Evolutionary conservation across 768 basidiomycete species (phyloP).

Genomic region (Macrolepiota fuliginosa): DNA sequence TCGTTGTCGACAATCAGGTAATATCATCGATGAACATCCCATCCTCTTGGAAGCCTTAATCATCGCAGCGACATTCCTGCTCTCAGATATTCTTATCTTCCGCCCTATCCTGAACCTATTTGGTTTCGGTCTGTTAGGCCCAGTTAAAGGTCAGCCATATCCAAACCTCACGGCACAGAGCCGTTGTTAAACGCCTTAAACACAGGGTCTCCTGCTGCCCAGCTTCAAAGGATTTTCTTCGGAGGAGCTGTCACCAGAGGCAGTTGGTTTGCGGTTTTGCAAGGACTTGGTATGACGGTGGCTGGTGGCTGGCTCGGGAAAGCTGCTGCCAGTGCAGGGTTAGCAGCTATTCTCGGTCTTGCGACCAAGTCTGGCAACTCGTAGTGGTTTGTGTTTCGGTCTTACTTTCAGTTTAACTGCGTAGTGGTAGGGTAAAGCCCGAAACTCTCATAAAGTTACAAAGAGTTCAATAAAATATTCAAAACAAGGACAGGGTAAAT

Average conservation of each 20-base stretch:
- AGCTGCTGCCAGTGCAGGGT: neutral
- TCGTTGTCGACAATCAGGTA: slow-evolving; percentile 22
- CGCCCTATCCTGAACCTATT: slow-evolving; percentile 29
- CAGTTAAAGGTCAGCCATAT: slow-evolving; percentile 2
- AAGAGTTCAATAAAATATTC: neutral
- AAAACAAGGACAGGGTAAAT: no score
- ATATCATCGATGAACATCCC: slow-evolving; percentile 35
- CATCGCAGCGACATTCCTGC: slow-evolving; percentile 19
- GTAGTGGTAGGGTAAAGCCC: no score
- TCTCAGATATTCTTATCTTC: slow-evolving; percentile 27
- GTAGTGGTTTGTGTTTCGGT: neutral
- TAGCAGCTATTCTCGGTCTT: neutral
- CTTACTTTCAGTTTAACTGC: no score
- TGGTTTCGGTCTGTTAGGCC: slow-evolving; percentile 32
- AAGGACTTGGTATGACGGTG: slow-evolving; percentile 26
- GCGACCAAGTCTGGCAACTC: neutral
- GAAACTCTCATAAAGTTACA: no score
- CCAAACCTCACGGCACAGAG: neutral
- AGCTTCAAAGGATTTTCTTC: slow-evolving; percentile 32
- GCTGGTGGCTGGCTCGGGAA: neutral
- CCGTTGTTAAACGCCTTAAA: neutral
- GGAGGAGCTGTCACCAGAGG: slow-evolving; percentile 24
- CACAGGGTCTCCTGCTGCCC: slow-evolving; percentile 31
- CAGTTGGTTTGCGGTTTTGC: slow-evolving; percentile 32
- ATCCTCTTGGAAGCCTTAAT: slow-evolving; percentile 23